Base-by-base conservation (phyloP, 1,284 basidiomycete genomes). In the Ustilago curta region DNA sequence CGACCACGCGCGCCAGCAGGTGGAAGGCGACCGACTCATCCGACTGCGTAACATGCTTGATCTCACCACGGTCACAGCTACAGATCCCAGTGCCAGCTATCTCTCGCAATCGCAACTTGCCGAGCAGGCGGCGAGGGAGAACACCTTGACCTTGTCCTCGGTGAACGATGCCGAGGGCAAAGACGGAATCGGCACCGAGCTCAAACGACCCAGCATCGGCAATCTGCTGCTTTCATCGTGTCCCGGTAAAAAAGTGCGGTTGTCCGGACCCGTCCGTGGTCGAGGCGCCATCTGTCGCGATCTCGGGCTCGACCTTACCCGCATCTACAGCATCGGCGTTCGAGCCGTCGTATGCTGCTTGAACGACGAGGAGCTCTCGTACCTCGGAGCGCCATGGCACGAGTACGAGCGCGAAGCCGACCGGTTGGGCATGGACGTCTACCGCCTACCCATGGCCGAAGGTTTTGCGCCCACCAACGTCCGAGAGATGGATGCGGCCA, bases 221-320 rank as follows among this genome's bases (percentile, higher is more conserved):
- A 98, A 98, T 84, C 85, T 99, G 37, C 88, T 92, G 49, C 86
- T 99, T 31, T 94, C 92, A 3, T 95, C 93, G 7, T 98, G 95
- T 86, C 96, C 96, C 0, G 96, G 96, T 8, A 99, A 98, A 86
- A 95, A 97, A 88, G 92, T 99, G 11, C 90, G 96, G 42, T 88
- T 99, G 60, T 88, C 84, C 2, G 93, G 93, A 1, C 92, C 92
- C 18, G 89, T 91, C 19, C 91, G 90, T 81, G 94, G 94, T 3
- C 89, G 95, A 21, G 89, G 90, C 32, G 91, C 91, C 0, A 92
- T 99, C 31, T 94, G 92, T 82, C 88, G 96, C 63, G 92, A 96
- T 82, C 86, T 98, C 0, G 86, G 88, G 12, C 87, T 89, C 18
- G 96, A 99, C 85, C 85, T 99, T 45, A 86, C 85, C 47, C 89